Base-by-base conservation (phyloP, 257 asterid genomes). In the Solanum lycopersicoides region DNA sequence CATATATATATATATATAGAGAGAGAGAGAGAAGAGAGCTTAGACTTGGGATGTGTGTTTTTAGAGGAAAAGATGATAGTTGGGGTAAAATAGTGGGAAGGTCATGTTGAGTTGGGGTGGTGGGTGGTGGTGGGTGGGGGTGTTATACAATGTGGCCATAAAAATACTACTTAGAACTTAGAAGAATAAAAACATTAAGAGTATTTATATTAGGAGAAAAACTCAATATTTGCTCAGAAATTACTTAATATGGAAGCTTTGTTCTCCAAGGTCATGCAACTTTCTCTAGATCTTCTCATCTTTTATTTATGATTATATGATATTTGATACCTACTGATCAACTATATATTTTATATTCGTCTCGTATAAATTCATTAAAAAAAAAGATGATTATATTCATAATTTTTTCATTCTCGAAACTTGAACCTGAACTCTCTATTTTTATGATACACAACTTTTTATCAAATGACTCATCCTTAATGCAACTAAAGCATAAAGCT, bases 171-270 rank as follows among this genome's bases (percentile, higher is more conserved):
- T 37, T 37, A 37, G 2, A 87, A 90, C 87, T 88, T 88, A 86
- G 72, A 72, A 89, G 86, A 53, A 6, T 53, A 53, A 53, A 50
- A 53, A 53, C 9, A 53, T 53, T 53, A 53, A 53, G 60, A 6
- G 60, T 53, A 53, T 88, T 92, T 50, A 50, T 50, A 50, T 50
- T 89, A 89, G 88, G 83, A 84, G 92, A 89, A 93, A 92, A 93
- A 90, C 90, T 91, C 91, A 95, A 93, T 90, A 93, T 91, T 79
- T 79, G 25, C 39, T 77, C 25, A 25, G 9, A 45, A 45, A 60
- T 44, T 77, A 25, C 41, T 25, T 44, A 25, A 15, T 45, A 47
- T 44, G 84, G 84, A 79, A 92, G 90, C 91, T 69, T 94, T 89
- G 91, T 91, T 90, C 92, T 91, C 92, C 90, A 92, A 90, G 83